Percentiles rank a stretch among this genome's conserved stretches.
Conservation (phyloP, 495 filamentous ascomycete genomes). For the Clohesyomyces aquaticus region DNA sequence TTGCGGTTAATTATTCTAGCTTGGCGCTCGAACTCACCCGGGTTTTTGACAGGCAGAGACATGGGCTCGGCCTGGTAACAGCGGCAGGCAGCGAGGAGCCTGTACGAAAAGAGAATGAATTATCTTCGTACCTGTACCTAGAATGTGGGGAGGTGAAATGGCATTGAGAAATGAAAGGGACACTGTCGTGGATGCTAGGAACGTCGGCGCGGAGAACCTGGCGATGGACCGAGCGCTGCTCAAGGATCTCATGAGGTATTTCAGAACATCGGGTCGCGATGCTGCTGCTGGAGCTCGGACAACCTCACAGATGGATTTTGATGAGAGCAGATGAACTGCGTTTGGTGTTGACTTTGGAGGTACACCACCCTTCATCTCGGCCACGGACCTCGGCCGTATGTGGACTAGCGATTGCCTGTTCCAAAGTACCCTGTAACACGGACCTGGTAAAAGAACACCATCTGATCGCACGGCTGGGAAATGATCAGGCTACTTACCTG, state of each 20-base stretch:
- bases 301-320: background rate
- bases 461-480: too few species aligned
- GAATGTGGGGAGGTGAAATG: constrained; percentile 3
- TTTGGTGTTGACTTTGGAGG: constrained; percentile 1
- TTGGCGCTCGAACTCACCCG: background rate
- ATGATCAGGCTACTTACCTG: too few species aligned
- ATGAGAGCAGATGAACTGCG: background rate
- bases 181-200: constrained; percentile 11
- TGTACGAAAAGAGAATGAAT: constrained; percentile 2
- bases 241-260: constrained; percentile 1
- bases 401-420: too few species aligned
- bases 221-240: background rate
- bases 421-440: too few species aligned
- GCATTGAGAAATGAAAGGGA: background rate
- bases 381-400: too few species aligned
- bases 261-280: background rate
- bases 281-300: background rate
- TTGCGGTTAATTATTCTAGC: constrained; percentile 21
- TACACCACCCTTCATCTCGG: too few species aligned
- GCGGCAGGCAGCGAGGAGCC: background rate
- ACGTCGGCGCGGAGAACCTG: constrained; percentile 28
- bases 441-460: too few species aligned
- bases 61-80: constrained; percentile 6
- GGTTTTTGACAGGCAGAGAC: constrained; percentile 15
- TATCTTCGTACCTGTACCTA: constrained; percentile 11